A percentile compares a stretch with the other conserved stretches of the same genome.
Evolutionary conservation across 1,139 yeast species (phyloP).

Genomic region (Pichia sp.): DNA sequence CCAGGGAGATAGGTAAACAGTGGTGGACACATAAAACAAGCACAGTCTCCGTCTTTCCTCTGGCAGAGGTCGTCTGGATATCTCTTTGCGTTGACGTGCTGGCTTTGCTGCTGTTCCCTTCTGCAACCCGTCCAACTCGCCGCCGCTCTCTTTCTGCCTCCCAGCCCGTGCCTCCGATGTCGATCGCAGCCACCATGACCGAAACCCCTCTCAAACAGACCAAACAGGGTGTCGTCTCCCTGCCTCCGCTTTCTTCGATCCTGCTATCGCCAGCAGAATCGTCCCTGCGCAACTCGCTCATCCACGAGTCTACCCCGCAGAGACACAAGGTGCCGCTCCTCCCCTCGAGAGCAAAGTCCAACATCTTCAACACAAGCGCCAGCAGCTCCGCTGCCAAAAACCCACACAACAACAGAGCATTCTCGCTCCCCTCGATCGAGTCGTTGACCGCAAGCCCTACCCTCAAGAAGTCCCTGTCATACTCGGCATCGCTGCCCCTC

Average conservation of each 20-base stretch:
- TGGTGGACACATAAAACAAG: too few species aligned
- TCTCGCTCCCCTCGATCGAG: conserved; percentile 26
- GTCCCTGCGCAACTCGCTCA: conserved; percentile 9
- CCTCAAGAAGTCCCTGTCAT: conserved; percentile 14
- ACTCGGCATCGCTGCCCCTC: conserved; percentile 19
- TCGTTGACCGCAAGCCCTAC: conserved; percentile 22
- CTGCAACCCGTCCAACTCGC: neutral
- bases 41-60: too few species aligned
- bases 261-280: conserved; percentile 14
- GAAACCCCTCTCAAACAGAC: neutral
- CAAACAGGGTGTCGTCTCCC: neutral
- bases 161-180: conserved; percentile 14
- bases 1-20: neutral
- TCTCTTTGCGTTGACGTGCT: too few species aligned
- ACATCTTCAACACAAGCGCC: conserved; percentile 8
- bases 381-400: conserved; percentile 1
- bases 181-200: conserved; percentile 12
- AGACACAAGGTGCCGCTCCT: neutral
- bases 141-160: neutral
- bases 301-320: conserved; percentile 1
- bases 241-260: conserved; percentile 21
- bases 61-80: too few species aligned
- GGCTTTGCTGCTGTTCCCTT: neutral
- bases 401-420: conserved; percentile 3
- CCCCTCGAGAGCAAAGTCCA: conserved; percentile 20